A percentile compares a stretch with the other conserved stretches of the same genome.
phyloP scores from a whole-genome alignment of 257 asterid species.

The Solanum sparsipilum region DNA sequence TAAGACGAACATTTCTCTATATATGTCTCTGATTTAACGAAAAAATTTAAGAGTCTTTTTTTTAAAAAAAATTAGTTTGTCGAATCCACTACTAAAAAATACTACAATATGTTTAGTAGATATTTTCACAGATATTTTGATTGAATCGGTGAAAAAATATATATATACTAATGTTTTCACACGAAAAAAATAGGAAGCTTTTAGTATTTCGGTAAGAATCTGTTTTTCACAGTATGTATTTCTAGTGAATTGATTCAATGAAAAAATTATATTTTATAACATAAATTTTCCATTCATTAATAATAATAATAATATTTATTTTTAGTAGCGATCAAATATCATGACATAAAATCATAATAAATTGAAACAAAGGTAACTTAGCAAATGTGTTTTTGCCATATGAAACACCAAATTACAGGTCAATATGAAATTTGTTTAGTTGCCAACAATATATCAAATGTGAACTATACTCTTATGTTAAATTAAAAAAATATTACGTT shows the following conservation, averaged over 20 bases:
- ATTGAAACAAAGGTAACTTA: not conserved
- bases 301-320: no score
- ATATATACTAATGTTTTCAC: not conserved
- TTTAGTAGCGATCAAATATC: not conserved
- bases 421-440: not conserved
- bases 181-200: no score
- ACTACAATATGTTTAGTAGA: not conserved
- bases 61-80: fast-evolving
- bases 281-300: no score
- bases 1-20: not conserved
- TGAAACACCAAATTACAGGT: not conserved
- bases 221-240: no score
- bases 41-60: no score
- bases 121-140: no score
- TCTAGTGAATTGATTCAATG: not conserved
- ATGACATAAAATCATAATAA: not conserved
- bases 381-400: not conserved
- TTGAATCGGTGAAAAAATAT: no score
- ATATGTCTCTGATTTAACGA: no score
- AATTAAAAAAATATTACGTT: not conserved
- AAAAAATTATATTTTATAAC: no score
- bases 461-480: not conserved
- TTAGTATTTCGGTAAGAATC: no score
- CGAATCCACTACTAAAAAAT: not conserved
- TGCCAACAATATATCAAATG: not conserved